A percentile compares a stretch with the other conserved stretches of the same genome.
Conservation (phyloP, 345 rosid species). For the Sisymbrium altissimum region DNA sequence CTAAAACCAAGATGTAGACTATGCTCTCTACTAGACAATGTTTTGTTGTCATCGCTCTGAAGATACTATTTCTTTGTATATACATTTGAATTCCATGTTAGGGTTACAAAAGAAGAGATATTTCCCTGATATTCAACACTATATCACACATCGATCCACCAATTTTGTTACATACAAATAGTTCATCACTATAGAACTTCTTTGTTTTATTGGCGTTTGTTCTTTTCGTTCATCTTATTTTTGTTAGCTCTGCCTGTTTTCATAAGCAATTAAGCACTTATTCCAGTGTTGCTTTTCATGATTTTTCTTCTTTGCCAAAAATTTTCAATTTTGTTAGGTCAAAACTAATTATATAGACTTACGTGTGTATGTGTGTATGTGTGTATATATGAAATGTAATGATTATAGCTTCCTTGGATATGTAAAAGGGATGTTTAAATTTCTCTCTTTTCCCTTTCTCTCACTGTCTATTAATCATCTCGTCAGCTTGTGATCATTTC, state of each 20-base stretch:
- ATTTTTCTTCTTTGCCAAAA: background rate
- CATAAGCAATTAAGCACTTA: background rate
- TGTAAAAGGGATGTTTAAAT: constrained; percentile 4
- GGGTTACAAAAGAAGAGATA: background rate
- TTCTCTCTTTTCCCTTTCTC: constrained; percentile 36
- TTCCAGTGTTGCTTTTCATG: background rate
- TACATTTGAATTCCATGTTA: background rate
- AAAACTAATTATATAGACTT: background rate
- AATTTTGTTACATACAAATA: background rate
- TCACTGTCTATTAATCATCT: constrained; percentile 31
- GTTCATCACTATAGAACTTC: background rate
- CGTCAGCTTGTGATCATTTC: constrained; percentile 52
- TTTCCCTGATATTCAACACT: background rate
- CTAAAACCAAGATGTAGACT: constrained; percentile 20
- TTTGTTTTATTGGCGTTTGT: background rate
- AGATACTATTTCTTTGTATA: background rate
- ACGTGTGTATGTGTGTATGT: constrained; percentile 4
- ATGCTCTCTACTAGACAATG: background rate
- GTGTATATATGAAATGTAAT: constrained; percentile 3
- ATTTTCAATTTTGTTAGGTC: background rate
- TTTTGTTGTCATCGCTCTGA: constrained; percentile 1
- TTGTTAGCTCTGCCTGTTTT: background rate
- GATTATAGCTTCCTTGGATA: constrained; percentile 17
- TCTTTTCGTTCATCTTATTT: background rate
- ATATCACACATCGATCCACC: background rate